Evolutionary conservation across 176 grass and related monocot genomes (phyloP).

Genomic region (Puya raimondii): DNA sequence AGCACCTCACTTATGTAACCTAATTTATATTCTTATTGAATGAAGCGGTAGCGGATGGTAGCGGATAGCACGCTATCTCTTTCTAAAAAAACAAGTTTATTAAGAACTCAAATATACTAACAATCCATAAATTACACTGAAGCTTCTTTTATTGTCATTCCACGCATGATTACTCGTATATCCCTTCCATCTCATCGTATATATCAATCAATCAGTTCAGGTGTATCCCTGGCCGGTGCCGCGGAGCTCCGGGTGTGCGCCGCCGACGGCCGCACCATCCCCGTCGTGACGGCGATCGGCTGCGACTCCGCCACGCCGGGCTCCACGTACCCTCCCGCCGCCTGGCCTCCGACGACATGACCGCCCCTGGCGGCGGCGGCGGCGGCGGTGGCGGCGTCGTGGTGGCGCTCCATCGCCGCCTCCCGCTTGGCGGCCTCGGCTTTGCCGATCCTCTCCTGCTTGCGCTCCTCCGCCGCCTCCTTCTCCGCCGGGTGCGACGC

Average conservation of each 20-base stretch:
- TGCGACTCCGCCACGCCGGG: conserved; percentile 13
- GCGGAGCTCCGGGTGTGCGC: conserved; percentile 21
- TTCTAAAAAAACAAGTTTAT: too few species aligned
- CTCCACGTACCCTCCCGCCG: conserved; percentile 20
- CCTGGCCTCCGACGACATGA: conserved; percentile 3
- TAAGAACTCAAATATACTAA: too few species aligned
- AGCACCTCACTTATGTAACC: too few species aligned
- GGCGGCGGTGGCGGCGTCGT: conserved; percentile 13
- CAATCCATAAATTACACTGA: too few species aligned
- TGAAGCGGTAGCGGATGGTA: too few species aligned
- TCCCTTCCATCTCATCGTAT: too few species aligned
- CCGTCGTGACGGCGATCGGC: conserved; percentile 19
- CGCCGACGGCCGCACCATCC: conserved; percentile 26
- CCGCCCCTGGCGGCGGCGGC: conserved; percentile 11
- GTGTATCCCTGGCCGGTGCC: conserved; percentile 29
- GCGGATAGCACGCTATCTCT: too few species aligned
- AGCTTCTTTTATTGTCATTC: too few species aligned
- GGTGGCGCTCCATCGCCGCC: conserved; percentile 4
- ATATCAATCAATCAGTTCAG: neutral
- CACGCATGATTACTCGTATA: too few species aligned
- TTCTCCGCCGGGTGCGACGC: conserved; percentile 14
- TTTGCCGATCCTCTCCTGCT: conserved; percentile 1
- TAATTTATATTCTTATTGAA: too few species aligned
- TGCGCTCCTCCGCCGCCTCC: conserved; percentile 8
- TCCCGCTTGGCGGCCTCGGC: conserved; percentile 21